phyloP scores from a whole-genome alignment of 768 basidiomycete genomes.

The Leccinum subtestaceum region DNA sequence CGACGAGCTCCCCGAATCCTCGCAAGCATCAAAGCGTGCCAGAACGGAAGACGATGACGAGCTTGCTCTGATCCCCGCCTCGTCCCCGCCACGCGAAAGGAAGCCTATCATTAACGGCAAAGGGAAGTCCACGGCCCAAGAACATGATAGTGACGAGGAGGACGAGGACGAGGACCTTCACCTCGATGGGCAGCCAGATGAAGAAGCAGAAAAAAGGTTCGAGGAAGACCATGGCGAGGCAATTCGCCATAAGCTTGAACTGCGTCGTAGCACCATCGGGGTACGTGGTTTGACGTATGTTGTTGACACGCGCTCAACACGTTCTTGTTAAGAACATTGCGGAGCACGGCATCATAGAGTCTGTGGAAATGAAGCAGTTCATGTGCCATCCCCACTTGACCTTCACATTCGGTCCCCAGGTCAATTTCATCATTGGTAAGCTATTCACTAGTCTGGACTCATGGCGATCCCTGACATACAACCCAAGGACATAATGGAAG shows the following conservation, averaged over 20 bases:
- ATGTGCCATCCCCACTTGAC: slow-evolving; percentile 91
- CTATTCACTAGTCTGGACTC: neutral
- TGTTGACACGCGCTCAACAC: neutral
- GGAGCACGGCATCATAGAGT: slow-evolving; percentile 84
- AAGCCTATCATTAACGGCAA: slow-evolving; percentile 30
- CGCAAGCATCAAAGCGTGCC: slow-evolving; percentile 43
- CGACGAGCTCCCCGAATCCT: slow-evolving; percentile 30
- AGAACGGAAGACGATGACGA: slow-evolving; percentile 42
- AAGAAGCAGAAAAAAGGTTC: slow-evolving; percentile 63
- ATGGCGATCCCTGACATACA: slow-evolving; percentile 1
- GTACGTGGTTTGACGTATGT: slow-evolving; percentile 45
- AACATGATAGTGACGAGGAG: slow-evolving; percentile 29
- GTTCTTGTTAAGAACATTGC: slow-evolving; percentile 58
- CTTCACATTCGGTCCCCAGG: slow-evolving; percentile 86
- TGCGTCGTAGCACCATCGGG: slow-evolving; percentile 38
- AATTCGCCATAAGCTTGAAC: slow-evolving; percentile 54
- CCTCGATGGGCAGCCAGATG: slow-evolving; percentile 37
- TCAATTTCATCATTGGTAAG: slow-evolving; percentile 95
- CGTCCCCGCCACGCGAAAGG: slow-evolving; percentile 25
- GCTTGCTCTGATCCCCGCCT: slow-evolving; percentile 18
- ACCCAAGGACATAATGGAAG: slow-evolving; percentile 85
- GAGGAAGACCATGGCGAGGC: slow-evolving; percentile 59
- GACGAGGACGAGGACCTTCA: slow-evolving; percentile 35
- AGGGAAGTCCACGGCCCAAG: slow-evolving; percentile 31
- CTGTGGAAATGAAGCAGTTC: slow-evolving; percentile 86